A percentile compares a stretch with the other conserved stretches of the same genome.
Evolutionary conservation across 306 rosid genomes (phyloP).

Genomic region (Dalbergia cochinchinensis): DNA sequence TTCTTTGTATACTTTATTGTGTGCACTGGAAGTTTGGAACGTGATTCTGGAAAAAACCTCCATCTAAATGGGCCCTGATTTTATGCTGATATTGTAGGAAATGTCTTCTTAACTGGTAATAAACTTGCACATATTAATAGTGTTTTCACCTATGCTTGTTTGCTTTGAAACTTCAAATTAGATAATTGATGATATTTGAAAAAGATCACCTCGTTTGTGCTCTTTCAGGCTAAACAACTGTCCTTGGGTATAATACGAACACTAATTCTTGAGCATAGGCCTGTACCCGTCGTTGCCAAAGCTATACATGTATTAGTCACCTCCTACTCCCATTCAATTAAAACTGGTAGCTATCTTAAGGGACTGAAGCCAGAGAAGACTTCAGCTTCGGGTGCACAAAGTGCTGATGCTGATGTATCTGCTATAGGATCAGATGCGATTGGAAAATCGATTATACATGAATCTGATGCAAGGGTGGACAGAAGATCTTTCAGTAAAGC

Average conservation of each 20-base stretch:
- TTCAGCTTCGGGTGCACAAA: slow-evolving; percentile 60
- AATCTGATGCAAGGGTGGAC: slow-evolving; percentile 61
- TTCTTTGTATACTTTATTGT: slow-evolving; percentile 19
- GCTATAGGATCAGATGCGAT: slow-evolving; percentile 53
- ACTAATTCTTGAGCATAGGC: slow-evolving; percentile 83
- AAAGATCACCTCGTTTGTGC: slow-evolving; percentile 36
- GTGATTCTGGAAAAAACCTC: slow-evolving; percentile 21
- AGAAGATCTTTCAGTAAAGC: slow-evolving; percentile 51
- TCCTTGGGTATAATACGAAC: slow-evolving; percentile 77
- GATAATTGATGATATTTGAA: background rate
- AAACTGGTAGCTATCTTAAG: slow-evolving; percentile 66
- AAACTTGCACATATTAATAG: slow-evolving; percentile 10
- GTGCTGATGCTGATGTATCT: slow-evolving; percentile 59
- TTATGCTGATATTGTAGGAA: slow-evolving; percentile 29
- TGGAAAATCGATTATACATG: slow-evolving; percentile 62
- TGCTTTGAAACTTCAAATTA: slow-evolving; percentile 39
- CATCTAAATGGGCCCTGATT: slow-evolving; percentile 30
- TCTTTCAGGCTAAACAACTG: slow-evolving; percentile 89
- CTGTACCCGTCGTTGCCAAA: slow-evolving; percentile 77
- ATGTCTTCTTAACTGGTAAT: slow-evolving; percentile 35
- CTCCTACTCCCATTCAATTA: slow-evolving; percentile 73
- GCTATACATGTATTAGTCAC: slow-evolving; percentile 82
- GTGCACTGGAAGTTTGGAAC: slow-evolving; percentile 21
- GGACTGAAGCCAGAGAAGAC: slow-evolving; percentile 69
- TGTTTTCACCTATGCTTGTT: slow-evolving; percentile 13